phyloP scores from a whole-genome alignment of 495 filamentous ascomycete genomes.

The Trichoderma erinaceum region DNA sequence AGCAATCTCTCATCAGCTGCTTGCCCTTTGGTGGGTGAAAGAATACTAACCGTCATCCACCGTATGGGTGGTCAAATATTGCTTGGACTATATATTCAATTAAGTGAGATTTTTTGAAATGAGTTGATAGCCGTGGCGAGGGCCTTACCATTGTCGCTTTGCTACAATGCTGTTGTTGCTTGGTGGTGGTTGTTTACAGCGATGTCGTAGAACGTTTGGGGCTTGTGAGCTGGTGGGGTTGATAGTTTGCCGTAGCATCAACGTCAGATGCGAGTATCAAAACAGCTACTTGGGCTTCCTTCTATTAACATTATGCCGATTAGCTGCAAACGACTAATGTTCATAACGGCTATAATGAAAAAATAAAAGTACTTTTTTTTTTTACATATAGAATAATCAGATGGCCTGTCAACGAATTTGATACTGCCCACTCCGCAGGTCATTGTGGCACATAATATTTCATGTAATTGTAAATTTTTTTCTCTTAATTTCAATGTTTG shows the following conservation, averaged over 20 bases:
- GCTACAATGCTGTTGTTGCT: slow-evolving; percentile 8
- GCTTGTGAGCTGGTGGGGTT: slow-evolving; percentile 9
- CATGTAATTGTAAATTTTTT: not conserved
- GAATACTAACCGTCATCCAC: slow-evolving; percentile 68
- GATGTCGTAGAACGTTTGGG: slow-evolving; percentile 1
- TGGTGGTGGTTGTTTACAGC: not conserved
- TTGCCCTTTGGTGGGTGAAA: slow-evolving; percentile 3
- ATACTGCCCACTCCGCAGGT: too few species aligned
- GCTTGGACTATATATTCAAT: slow-evolving; percentile 67
- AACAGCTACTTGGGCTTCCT: not conserved
- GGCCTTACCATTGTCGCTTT: slow-evolving; percentile 38
- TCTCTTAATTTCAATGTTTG: not conserved
- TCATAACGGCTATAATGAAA: not conserved
- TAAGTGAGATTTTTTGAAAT: not conserved
- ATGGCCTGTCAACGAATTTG: not conserved
- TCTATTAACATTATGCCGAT: not conserved
- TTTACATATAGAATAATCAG: not conserved
- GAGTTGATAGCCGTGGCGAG: not conserved
- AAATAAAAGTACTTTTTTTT: not conserved
- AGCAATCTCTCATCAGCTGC: slow-evolving; percentile 15
- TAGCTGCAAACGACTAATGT: not conserved
- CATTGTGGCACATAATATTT: not conserved
- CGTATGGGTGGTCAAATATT: slow-evolving; percentile 90
- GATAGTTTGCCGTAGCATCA: not conserved
- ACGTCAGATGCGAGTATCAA: not conserved